These are phyloP conservation scores for Citrus medica DNA, from an alignment of 345 rosid genomes.

Conservation along the genomic window DNA sequence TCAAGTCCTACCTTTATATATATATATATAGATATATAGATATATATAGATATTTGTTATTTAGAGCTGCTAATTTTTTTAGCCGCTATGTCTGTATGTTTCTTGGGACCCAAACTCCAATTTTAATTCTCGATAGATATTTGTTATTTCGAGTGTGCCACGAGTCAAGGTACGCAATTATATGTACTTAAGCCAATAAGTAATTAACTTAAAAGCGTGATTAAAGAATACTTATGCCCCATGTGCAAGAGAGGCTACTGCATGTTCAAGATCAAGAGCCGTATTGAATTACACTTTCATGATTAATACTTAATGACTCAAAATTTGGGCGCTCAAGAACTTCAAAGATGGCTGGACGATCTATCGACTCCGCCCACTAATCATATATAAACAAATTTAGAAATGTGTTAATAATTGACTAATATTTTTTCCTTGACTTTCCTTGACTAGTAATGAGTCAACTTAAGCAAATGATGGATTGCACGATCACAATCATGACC, in stretches of 20 bases:
- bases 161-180: background rate
- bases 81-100: background rate
- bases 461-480: background rate
- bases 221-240: background rate
- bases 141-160: background rate
- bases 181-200: background rate
- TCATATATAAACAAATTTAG: background rate
- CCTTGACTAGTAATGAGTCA: background rate
- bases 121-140: background rate
- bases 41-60: too few relatives aligned
- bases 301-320: background rate
- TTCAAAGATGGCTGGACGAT: background rate
- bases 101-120: background rate
- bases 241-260: background rate
- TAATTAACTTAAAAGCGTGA: background rate
- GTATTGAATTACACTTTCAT: background rate
- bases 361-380: background rate
- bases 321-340: too few relatives aligned
- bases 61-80: too few relatives aligned
- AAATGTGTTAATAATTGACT: background rate
- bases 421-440: background rate
- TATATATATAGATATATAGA: too few relatives aligned
- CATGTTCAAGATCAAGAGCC: background rate
- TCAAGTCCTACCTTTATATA: too few relatives aligned
- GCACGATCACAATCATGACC: too few relatives aligned